phyloP scores from a whole-genome alignment of 2,329 filamentous ascomycete genomes.

The Aspergillus transmontanensis region DNA sequence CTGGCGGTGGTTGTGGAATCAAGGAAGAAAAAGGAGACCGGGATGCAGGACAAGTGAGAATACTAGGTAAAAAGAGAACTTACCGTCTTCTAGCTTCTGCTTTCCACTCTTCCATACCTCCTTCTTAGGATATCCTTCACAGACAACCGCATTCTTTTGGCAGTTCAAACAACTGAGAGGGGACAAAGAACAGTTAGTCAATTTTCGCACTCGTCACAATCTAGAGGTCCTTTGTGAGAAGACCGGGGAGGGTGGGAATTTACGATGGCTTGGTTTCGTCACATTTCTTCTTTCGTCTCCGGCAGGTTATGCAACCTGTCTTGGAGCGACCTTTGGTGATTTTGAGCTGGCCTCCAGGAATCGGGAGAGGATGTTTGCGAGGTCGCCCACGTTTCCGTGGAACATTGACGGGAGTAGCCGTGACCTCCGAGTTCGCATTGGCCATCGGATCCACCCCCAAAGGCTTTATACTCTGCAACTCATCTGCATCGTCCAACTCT shows the following conservation, averaged over 20 bases:
- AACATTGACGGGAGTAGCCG: slow-evolving; percentile 37
- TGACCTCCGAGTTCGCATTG: slow-evolving; percentile 22
- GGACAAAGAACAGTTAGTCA: slow-evolving; percentile 1
- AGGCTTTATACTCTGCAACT: slow-evolving; percentile 35
- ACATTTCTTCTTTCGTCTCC: slow-evolving; percentile 64
- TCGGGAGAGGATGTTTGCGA: slow-evolving; percentile 73
- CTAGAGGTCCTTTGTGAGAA: background rate
- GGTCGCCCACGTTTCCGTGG: slow-evolving; percentile 74
- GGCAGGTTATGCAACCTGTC: slow-evolving; percentile 61
- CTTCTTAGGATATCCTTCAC: slow-evolving; percentile 86
- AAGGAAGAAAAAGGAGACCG: background rate
- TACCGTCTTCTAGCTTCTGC: slow-evolving; percentile 70
- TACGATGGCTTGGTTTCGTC: slow-evolving; percentile 49
- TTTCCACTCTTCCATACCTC: slow-evolving; percentile 85
- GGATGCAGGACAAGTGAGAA: background rate
- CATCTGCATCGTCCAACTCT: slow-evolving; percentile 51
- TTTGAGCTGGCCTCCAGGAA: slow-evolving; percentile 65
- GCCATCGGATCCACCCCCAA: slow-evolving; percentile 27
- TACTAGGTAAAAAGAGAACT: background rate
- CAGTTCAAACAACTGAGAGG: slow-evolving; percentile 65
- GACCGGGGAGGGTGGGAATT: slow-evolving; percentile 12
- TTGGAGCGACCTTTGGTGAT: slow-evolving; percentile 72
- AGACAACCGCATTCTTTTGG: slow-evolving; percentile 89
- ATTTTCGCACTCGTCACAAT: background rate
- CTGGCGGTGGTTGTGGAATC: background rate